Percentiles rank a stretch among this genome's conserved stretches.
phyloP scores from a whole-genome alignment of 2,329 filamentous ascomycete species.

The Trichoderma afroharzianum region DNA sequence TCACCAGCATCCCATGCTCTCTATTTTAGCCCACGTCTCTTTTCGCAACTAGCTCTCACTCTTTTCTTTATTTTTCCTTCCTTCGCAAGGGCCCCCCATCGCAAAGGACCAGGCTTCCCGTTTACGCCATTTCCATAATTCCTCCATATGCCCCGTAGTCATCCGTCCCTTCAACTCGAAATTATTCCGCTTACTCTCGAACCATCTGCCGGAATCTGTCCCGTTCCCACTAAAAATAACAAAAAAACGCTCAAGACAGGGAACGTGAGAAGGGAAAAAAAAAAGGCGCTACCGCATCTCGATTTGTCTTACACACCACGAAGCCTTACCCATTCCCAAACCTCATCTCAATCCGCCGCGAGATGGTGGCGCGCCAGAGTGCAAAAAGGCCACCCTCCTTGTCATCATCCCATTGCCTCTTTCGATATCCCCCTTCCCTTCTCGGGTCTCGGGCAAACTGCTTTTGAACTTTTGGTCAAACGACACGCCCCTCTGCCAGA shows the following conservation, averaged over 20 bases:
- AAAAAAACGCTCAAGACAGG: neutral
- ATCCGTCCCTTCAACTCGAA: neutral
- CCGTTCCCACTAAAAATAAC: neutral
- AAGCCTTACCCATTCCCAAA: neutral
- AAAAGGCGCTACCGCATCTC: neutral
- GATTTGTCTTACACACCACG: neutral
- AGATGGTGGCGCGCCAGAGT: neutral
- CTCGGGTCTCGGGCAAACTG: neutral
- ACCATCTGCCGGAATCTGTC: constrained; percentile 13
- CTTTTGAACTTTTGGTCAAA: neutral
- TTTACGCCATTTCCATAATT: neutral
- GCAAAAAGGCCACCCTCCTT: neutral
- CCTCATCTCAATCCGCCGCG: neutral
- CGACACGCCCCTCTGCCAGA: neutral
- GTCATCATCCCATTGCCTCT: constrained; percentile 9
- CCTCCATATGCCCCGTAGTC: neutral
- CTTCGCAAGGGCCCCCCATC: neutral
- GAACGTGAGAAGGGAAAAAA: too few relatives aligned
- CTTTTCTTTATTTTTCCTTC: neutral
- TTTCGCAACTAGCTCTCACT: neutral
- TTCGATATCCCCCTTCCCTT: neutral
- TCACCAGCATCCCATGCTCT: neutral
- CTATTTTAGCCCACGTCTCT: neutral
- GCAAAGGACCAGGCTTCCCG: neutral
- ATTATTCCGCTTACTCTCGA: constrained; percentile 10